Evolutionary conservation across 2,329 filamentous ascomycete genomes (phyloP).

Genomic region (Pleomassaria siparia): DNA sequence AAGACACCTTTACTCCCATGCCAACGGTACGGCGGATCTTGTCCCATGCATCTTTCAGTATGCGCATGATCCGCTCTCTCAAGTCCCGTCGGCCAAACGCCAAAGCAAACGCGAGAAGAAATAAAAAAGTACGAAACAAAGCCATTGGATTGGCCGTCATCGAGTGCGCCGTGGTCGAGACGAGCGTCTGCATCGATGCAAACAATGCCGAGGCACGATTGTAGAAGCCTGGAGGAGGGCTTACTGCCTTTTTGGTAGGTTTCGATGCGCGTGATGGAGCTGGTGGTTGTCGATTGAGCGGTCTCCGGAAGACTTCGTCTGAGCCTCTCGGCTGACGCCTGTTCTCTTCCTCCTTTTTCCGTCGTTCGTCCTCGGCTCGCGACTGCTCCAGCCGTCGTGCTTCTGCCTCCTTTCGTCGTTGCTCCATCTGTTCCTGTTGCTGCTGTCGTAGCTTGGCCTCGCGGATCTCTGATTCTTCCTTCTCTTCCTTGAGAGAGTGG

Average conservation of each 20-base stretch:
- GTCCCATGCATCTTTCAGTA: conserved; percentile 71
- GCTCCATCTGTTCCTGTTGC: conserved; percentile 57
- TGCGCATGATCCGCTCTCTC: conserved; percentile 70
- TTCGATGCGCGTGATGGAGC: conserved; percentile 32
- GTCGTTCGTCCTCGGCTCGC: conserved; percentile 46
- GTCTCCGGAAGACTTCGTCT: conserved; percentile 31
- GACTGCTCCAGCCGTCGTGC: conserved; percentile 40
- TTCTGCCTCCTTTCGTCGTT: conserved; percentile 49
- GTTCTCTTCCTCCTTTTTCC: conserved; percentile 43
- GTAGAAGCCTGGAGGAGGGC: conserved; percentile 41
- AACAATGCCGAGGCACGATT: conserved; percentile 50
- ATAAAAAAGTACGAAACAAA: conserved; percentile 67
- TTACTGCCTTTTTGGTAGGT: conserved; percentile 34
- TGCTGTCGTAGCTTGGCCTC: conserved; percentile 65
- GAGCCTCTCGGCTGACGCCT: conserved; percentile 35
- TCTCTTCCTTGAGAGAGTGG: conserved; percentile 81
- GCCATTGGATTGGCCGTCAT: conserved; percentile 58
- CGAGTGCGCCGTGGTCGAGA: conserved; percentile 54
- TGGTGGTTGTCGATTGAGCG: conserved; percentile 21
- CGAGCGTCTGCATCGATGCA: conserved; percentile 50
- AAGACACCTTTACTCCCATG: conserved; percentile 97
- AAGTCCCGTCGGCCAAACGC: conserved; percentile 75
- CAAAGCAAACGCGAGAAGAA: conserved; percentile 75
- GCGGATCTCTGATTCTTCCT: conserved; percentile 67
- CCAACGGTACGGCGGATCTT: conserved; percentile 84